Evolutionary conservation across 2,329 filamentous ascomycete genomes (phyloP), one percentile per base, ranked within the genome.

Genomic region (Monilinia laxa): DNA sequence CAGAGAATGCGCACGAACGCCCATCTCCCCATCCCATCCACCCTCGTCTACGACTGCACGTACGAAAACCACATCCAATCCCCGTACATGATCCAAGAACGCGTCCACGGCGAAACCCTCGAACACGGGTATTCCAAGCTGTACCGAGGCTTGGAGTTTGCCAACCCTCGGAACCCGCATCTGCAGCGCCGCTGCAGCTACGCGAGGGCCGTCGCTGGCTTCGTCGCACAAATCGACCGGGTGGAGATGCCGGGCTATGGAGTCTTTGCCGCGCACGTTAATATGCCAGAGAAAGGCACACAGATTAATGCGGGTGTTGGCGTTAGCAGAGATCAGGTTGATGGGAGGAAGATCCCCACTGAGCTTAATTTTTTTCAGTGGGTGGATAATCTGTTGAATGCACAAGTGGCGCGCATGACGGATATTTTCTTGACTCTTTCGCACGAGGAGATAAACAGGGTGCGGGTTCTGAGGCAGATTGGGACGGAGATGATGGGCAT

Each of bases 201-300:
- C 10, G 45, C 58, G 4, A 51, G n/a, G 23, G 38, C 18, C 4
- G 31, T 60, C 4, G 45, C 58, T 0, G n/a, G 0, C 4, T 38
- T 51, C 2, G 31, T 60, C 20, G 58, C 58, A 23, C 45, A 14
- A 2, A 23, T 60, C 1, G 58, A 60, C 9, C 18, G 11, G 9
- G 35, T 2, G 7, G 14, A 5, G 4, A n/a, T 60, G 35, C 28
- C 45, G 2, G 45, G 45, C 3, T 60, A 60, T 11, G 58, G 58
- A 9, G 0, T 7, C 0, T 60, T 60, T 5, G 4, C 4, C 4
- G 14, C 58, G 6, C 4, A 35, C 1, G 4, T 6, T 9, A 9
- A 11, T 3, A 60, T 51, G 58, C 20, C 45, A 12, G 3, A 25
- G 4, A 60, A 20, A 11, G 45, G 58, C 4, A 38, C 1, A 7